Evolutionary conservation across 768 basidiomycete species (phyloP).

Genomic region (Leccinum barrowsii): DNA sequence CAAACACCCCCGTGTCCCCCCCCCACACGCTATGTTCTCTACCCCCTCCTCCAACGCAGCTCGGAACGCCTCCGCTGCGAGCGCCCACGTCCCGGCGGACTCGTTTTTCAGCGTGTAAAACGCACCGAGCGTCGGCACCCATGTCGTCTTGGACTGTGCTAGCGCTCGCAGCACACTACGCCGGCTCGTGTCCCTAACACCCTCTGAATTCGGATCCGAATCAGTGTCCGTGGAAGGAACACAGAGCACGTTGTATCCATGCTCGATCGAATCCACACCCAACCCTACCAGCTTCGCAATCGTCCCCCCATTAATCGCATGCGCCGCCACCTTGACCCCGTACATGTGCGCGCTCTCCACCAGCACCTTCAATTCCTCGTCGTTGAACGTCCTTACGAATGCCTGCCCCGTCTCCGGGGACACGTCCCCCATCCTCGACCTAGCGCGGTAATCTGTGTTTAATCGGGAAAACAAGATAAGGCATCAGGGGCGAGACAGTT

Average conservation of each 20-base stretch:
- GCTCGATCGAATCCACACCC: conserved; percentile 55
- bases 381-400: conserved; percentile 43
- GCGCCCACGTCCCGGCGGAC: conserved; percentile 36
- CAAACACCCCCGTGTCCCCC: conserved; percentile 63
- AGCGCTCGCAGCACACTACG: conserved; percentile 16
- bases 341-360: conserved; percentile 48
- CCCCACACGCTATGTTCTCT: conserved; percentile 56
- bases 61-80: conserved; percentile 39
- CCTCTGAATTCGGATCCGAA: background rate
- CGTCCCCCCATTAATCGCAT: conserved; percentile 37
- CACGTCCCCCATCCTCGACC: conserved; percentile 43
- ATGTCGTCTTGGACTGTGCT: conserved; percentile 35
- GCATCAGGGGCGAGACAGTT: background rate
- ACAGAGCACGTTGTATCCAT: conserved; percentile 37
- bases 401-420: conserved; percentile 33
- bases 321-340: conserved; percentile 58
- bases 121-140: conserved; percentile 59
- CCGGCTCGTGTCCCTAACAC: conserved; percentile 7
- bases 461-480: background rate
- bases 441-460: conserved; percentile 49
- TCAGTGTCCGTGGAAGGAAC: background rate
- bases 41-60: conserved; percentile 40
- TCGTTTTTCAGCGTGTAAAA: conserved; percentile 35
- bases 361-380: conserved; percentile 45
- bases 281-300: conserved; percentile 31